phyloP scores from a whole-genome alignment of 2,329 filamentous ascomycete species.

The Xylariaceae sp. region DNA sequence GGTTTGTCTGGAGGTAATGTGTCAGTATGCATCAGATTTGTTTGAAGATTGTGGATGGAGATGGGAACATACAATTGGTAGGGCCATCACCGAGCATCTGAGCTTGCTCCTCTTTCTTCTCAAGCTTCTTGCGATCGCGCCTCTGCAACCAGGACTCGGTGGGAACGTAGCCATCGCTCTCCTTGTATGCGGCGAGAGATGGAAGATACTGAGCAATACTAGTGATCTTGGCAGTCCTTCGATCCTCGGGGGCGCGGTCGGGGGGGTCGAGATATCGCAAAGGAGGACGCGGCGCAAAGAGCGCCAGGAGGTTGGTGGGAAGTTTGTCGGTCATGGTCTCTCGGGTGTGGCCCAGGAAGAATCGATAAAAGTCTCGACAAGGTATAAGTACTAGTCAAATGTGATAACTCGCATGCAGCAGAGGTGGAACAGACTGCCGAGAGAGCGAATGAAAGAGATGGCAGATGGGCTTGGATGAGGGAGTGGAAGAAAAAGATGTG shows the following conservation, averaged over 20 bases:
- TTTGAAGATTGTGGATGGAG: background rate
- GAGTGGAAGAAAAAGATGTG: slow-evolving; percentile 12
- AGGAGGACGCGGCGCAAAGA: slow-evolving; percentile 91
- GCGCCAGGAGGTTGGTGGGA: slow-evolving; percentile 83
- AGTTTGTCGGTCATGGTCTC: slow-evolving; percentile 89
- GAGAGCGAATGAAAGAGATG: slow-evolving; percentile 10
- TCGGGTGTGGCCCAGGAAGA: slow-evolving; percentile 1
- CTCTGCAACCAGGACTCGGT: slow-evolving; percentile 92
- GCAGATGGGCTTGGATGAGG: slow-evolving; percentile 14
- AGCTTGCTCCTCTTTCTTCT: slow-evolving; percentile 69
- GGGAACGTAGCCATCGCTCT: slow-evolving; percentile 70
- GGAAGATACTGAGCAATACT: slow-evolving; percentile 74
- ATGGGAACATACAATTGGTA: slow-evolving; percentile 52
- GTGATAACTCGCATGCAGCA: slow-evolving; percentile 9
- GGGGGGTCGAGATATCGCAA: slow-evolving; percentile 81
- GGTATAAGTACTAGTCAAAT: slow-evolving; percentile 2
- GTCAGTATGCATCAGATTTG: background rate
- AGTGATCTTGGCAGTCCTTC: slow-evolving; percentile 67
- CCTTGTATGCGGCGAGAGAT: slow-evolving; percentile 71
- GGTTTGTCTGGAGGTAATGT: slow-evolving; percentile 62
- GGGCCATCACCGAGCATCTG: slow-evolving; percentile 61
- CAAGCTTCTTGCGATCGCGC: slow-evolving; percentile 76
- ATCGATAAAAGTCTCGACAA: slow-evolving; percentile 4
- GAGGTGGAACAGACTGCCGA: slow-evolving; percentile 17
- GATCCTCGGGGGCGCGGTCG: slow-evolving; percentile 79